Conservation (phyloP, 75 land plant genomes). For the Cryptomeria japonica region DNA sequence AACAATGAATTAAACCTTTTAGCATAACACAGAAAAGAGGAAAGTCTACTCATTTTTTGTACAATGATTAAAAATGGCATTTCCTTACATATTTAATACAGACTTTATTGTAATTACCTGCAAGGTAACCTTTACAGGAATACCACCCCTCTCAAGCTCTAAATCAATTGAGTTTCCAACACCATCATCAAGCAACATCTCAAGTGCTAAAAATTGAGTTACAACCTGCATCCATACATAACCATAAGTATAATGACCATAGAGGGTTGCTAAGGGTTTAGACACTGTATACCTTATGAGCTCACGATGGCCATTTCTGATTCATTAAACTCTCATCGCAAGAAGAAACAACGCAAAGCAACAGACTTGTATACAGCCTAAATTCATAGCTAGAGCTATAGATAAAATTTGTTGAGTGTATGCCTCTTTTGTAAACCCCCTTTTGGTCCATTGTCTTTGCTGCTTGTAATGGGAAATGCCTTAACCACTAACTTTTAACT, state of each 20-base stretch:
- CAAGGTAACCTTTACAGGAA: conserved; percentile 49
- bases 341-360: not conserved
- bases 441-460: not conserved
- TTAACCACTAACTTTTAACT: not conserved
- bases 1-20: not conserved
- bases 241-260: not conserved
- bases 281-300: not conserved
- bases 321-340: not conserved
- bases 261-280: not conserved
- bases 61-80: not conserved
- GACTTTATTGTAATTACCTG: conserved; percentile 28
- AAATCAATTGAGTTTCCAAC: conserved; percentile 59
- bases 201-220: conserved; percentile 85
- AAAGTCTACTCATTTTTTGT: not conserved
- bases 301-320: not conserved
- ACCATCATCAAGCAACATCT: conserved; percentile 84
- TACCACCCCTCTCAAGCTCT: conserved; percentile 87
- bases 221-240: conserved; percentile 53
- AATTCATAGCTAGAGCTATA: not conserved
- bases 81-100: not conserved
- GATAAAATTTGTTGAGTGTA: not conserved
- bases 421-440: not conserved
- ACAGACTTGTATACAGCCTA: not conserved
- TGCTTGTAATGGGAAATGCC: not conserved
- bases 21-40: not conserved